Conservation (phyloP, 495 filamentous ascomycete genomes). For the Cairneyella variabilis region DNA sequence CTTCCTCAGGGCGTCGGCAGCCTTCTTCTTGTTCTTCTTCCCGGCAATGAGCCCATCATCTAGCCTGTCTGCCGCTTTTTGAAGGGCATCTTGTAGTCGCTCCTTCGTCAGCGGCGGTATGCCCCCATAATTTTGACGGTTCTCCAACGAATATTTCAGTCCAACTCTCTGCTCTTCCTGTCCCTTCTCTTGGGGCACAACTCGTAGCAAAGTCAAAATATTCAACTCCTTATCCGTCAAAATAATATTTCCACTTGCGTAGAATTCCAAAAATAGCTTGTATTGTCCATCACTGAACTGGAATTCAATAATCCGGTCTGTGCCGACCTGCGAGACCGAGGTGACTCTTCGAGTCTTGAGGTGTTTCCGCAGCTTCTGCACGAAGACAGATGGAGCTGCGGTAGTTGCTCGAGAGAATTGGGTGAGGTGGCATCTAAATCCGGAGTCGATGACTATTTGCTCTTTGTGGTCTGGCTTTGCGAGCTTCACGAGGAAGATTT, state of each 20-base stretch:
- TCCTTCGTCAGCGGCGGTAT: conserved; percentile 70
- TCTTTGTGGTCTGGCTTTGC: conserved; percentile 82
- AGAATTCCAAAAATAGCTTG: conserved; percentile 89
- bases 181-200: conserved; percentile 68
- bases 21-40: conserved; percentile 75
- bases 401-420: conserved; percentile 83
- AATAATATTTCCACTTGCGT: conserved; percentile 92
- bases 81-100: conserved; percentile 63
- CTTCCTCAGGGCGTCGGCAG: conserved; percentile 68
- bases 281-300: conserved; percentile 89
- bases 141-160: conserved; percentile 70
- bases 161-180: conserved; percentile 75
- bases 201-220: conserved; percentile 75
- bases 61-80: conserved; percentile 56
- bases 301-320: conserved; percentile 89
- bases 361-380: conserved; percentile 76
- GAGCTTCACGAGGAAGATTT: conserved; percentile 91
- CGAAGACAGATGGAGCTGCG: conserved; percentile 76
- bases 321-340: conserved; percentile 77
- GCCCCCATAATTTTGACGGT: conserved; percentile 77
- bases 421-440: conserved; percentile 93
- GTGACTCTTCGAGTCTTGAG: conserved; percentile 85
- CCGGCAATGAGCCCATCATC: conserved; percentile 34
- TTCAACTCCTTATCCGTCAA: conserved; percentile 77
- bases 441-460: conserved; percentile 88